phyloP scores from a whole-genome alignment of 768 basidiomycete species.

The Pluteus cervinus region DNA sequence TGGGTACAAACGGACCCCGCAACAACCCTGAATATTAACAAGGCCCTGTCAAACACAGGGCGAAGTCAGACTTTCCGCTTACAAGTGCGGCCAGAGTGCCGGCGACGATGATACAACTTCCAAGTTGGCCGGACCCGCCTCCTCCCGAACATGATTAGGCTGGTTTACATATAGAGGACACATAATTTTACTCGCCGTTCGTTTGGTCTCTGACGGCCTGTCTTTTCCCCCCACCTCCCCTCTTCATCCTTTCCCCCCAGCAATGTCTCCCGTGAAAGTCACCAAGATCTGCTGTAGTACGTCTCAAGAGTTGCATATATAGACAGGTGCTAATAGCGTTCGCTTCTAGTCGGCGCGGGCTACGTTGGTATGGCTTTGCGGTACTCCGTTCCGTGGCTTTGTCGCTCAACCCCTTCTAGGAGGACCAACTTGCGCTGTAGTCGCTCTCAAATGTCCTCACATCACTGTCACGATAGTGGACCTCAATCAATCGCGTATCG shows the following conservation, averaged over 20 bases:
- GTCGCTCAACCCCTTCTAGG: constrained; percentile 40
- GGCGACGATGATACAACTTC: no score
- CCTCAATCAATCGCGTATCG: constrained; percentile 88
- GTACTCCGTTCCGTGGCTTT: constrained; percentile 4
- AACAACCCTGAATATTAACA: no score
- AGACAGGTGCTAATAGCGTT: constrained; percentile 11
- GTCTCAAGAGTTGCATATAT: background rate
- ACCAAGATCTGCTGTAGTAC: constrained; percentile 85
- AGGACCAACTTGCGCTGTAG: constrained; percentile 93
- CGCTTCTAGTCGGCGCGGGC: constrained; percentile 69
- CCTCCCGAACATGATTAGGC: no score
- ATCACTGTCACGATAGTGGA: constrained; percentile 97
- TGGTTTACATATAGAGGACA: no score
- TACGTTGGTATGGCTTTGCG: constrained; percentile 70
- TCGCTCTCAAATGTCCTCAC: constrained; percentile 89
- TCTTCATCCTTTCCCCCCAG: constrained; percentile 6
- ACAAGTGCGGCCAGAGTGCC: no score
- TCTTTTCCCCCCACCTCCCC: constrained; percentile 11
- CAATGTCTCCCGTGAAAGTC: constrained; percentile 56
- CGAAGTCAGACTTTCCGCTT: no score
- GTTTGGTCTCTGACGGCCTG: no score
- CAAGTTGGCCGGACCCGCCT: no score
- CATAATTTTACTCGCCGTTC: no score
- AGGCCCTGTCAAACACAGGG: no score
- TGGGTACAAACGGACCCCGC: no score